A percentile compares a stretch with the other conserved stretches of the same genome.
phyloP scores from a whole-genome alignment of 257 asterid species.

The Solanum bukasovii region DNA sequence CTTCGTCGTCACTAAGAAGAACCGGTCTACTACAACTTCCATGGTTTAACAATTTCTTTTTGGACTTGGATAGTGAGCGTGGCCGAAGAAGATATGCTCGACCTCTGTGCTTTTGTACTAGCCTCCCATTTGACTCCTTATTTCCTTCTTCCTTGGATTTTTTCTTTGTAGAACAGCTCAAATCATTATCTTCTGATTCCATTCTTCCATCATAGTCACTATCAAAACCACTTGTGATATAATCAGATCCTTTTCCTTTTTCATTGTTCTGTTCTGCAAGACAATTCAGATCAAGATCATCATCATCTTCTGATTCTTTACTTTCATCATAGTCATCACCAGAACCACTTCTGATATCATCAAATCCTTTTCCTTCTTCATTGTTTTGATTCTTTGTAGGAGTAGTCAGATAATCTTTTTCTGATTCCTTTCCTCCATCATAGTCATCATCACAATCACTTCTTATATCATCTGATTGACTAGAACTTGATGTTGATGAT shows the following conservation, averaged over 20 bases:
- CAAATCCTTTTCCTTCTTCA: neutral
- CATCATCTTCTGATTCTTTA: neutral
- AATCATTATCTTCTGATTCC: neutral
- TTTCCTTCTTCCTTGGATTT: neutral
- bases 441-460: neutral
- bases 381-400: neutral
- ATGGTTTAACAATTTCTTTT: neutral
- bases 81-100: conserved; percentile 2
- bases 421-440: neutral
- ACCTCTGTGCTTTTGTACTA: neutral
- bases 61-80: neutral
- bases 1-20: neutral
- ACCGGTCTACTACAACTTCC: neutral
- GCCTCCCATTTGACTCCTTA: neutral
- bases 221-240: neutral
- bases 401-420: neutral
- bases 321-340: neutral
- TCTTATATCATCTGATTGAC: neutral
- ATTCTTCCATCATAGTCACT: neutral
- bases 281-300: neutral
- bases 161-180: neutral
- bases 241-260: neutral
- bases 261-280: neutral
- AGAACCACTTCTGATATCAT: neutral
- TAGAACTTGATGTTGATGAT: neutral